A percentile compares a stretch with the other conserved stretches of the same genome.
Conservation (phyloP, 2,329 filamentous ascomycete genomes). For the Venturia asperata region DNA sequence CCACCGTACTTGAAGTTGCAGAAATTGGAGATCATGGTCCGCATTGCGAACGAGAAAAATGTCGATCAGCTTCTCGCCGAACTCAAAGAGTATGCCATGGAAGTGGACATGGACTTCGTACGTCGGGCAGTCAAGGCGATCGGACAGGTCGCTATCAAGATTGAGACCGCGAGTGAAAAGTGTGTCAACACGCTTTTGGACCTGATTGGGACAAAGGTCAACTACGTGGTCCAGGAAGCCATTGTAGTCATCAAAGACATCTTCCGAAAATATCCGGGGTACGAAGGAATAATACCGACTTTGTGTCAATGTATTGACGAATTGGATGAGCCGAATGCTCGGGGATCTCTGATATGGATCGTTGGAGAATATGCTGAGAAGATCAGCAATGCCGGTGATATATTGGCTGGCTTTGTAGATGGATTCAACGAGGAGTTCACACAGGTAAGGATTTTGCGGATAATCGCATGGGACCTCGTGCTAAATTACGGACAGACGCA, state of each 20-base stretch:
- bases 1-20: constrained; percentile 95
- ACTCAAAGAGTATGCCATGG: constrained; percentile 92
- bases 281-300: constrained; percentile 94
- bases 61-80: constrained; percentile 91
- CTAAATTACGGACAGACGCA: constrained; percentile 62
- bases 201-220: constrained; percentile 93
- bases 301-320: constrained; percentile 96
- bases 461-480: neutral
- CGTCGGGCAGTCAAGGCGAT: constrained; percentile 91
- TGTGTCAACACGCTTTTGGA: constrained; percentile 92
- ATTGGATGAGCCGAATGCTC: constrained; percentile 84
- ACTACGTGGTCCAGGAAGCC: constrained; percentile 97
- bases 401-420: constrained; percentile 84
- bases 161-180: constrained; percentile 88
- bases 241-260: constrained; percentile 99
- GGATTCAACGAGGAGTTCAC: constrained; percentile 95
- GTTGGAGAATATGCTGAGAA: constrained; percentile 99
- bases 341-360: constrained; percentile 94
- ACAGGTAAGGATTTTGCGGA: constrained; percentile 52
- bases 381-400: constrained; percentile 97
- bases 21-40: constrained; percentile 98
- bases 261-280: constrained; percentile 92
- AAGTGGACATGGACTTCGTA: constrained; percentile 99
- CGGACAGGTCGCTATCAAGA: constrained; percentile 97
- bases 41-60: constrained; percentile 95